Conservation (phyloP, 768 basidiomycete species). For the Mycena capillaripes region DNA sequence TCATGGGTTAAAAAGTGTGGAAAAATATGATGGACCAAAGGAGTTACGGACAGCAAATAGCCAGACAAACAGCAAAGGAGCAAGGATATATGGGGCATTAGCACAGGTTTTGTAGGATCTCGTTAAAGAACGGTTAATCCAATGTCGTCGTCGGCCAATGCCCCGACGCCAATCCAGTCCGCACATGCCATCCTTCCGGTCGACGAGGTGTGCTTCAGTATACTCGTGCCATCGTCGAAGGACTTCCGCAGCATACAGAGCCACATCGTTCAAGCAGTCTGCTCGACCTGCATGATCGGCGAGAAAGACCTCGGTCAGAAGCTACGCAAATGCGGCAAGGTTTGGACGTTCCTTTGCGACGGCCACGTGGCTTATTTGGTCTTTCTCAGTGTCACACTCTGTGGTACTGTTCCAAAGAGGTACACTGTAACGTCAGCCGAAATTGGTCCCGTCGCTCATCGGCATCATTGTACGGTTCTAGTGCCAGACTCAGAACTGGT, state of each 20-base stretch:
- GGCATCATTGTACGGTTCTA: conserved; percentile 13
- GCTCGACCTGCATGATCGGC: conserved; percentile 2
- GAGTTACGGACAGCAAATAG: no score
- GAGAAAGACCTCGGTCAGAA: conserved; percentile 13
- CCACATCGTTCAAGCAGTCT: not conserved
- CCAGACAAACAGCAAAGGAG: no score
- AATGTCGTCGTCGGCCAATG: conserved; percentile 18
- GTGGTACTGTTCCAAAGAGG: conserved; percentile 21
- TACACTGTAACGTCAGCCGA: conserved; percentile 17
- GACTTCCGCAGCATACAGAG: conserved; percentile 1
- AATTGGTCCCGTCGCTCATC: conserved; percentile 9
- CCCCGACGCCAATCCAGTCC: conserved; percentile 16
- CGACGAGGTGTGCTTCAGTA: conserved; percentile 8
- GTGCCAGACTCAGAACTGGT: conserved; percentile 14
- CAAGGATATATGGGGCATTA: no score
- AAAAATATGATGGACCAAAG: no score
- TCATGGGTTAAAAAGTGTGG: no score
- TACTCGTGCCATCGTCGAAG: conserved; percentile 15
- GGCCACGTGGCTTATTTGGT: not conserved
- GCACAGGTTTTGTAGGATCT: no score
- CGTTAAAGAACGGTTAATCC: no score
- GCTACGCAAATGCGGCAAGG: conserved; percentile 19
- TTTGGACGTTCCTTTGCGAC: conserved; percentile 11
- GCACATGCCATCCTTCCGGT: conserved; percentile 9
- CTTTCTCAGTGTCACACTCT: conserved; percentile 6